phyloP scores from a whole-genome alignment of 2,329 filamentous ascomycete genomes.

The Cryoendolithus antarcticus region DNA sequence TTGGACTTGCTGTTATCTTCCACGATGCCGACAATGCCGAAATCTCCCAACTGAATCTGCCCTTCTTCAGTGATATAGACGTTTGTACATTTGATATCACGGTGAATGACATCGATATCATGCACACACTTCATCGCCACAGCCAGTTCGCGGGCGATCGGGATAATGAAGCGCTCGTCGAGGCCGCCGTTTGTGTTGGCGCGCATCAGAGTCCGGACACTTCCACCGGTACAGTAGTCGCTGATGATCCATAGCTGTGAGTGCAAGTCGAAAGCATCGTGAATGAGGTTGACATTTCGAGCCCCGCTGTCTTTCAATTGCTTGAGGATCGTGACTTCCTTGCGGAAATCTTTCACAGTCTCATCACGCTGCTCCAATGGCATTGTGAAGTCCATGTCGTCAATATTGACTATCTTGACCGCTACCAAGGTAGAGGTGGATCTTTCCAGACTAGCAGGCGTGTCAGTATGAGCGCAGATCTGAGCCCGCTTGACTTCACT shows the following conservation, averaged over 20 bases:
- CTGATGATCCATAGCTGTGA: conserved; percentile 80
- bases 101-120: conserved; percentile 54
- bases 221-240: conserved; percentile 75
- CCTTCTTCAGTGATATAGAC: conserved; percentile 68
- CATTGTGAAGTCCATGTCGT: conserved; percentile 52
- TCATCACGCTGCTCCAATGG: conserved; percentile 52
- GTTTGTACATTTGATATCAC: conserved; percentile 61
- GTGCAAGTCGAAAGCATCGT: conserved; percentile 65
- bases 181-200: conserved; percentile 29
- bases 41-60: conserved; percentile 69
- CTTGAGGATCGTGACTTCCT: conserved; percentile 55
- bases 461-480: not conserved
- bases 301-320: conserved; percentile 62
- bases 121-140: conserved; percentile 48
- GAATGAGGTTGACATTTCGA: conserved; percentile 68
- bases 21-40: conserved; percentile 68
- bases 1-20: conserved; percentile 57
- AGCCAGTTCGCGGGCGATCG: conserved; percentile 52
- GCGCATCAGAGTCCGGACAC: conserved; percentile 54
- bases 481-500: not conserved
- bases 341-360: conserved; percentile 42
- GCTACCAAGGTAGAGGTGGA: conserved; percentile 44
- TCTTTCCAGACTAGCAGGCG: conserved; percentile 1
- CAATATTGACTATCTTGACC: conserved; percentile 75
- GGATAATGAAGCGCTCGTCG: conserved; percentile 50